Percentiles rank a stretch among this genome's conserved stretches.
phyloP scores from a whole-genome alignment of 495 filamentous ascomycete species.

The Pyrenopolyporus hunteri region DNA sequence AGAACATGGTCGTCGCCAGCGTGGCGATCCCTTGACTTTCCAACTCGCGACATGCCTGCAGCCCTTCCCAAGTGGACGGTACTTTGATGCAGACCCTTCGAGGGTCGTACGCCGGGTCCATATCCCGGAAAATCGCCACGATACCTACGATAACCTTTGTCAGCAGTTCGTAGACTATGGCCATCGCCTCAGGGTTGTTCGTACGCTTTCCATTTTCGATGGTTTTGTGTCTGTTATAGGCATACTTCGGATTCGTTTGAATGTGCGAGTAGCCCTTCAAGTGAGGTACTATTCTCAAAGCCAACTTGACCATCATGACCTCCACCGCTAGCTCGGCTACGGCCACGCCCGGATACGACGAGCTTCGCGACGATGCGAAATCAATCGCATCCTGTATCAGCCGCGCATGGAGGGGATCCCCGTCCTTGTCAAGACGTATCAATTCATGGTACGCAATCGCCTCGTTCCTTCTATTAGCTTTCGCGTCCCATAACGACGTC shows the following conservation, averaged over 20 bases:
- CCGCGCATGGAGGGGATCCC: slow-evolving; percentile 52
- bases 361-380: slow-evolving; percentile 47
- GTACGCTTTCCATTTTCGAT: slow-evolving; percentile 62
- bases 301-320: slow-evolving; percentile 61
- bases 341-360: slow-evolving; percentile 48
- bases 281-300: slow-evolving; percentile 57
- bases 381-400: slow-evolving; percentile 55
- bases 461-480: slow-evolving; percentile 41
- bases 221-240: slow-evolving; percentile 59
- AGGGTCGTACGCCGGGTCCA: slow-evolving; percentile 56
- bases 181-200: slow-evolving; percentile 11
- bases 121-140: slow-evolving; percentile 52
- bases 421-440: slow-evolving; percentile 37
- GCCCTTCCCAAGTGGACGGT: slow-evolving; percentile 67
- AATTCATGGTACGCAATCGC: slow-evolving; percentile 67
- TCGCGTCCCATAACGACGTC: not conserved
- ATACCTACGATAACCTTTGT: slow-evolving; percentile 48
- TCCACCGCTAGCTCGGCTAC: slow-evolving; percentile 63
- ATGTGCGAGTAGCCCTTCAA: slow-evolving; percentile 63
- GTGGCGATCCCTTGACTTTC: slow-evolving; percentile 59
- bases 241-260: slow-evolving; percentile 65
- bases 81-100: slow-evolving; percentile 67
- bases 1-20: slow-evolving; percentile 67
- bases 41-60: slow-evolving; percentile 65
- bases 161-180: not conserved